Evolutionary conservation across 805 yeast species (phyloP), one percentile per base, ranked within the genome.

Genomic region (Maudiozyma bulderi): DNA sequence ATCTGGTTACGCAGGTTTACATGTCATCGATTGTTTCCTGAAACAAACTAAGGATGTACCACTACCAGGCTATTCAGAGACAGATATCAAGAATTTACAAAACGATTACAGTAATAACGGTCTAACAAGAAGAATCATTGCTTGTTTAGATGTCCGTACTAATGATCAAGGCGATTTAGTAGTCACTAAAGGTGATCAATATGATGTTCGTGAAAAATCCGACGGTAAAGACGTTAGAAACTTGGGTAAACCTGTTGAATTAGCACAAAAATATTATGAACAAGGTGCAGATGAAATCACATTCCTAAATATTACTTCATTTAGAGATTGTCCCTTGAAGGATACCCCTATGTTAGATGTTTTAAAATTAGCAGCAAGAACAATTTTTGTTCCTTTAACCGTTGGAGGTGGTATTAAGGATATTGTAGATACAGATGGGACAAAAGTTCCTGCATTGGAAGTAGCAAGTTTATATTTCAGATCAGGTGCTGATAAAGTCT

Each of bases 261-360:
- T 93, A 66, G 99, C 99, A 2, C 84, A 88, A 55, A 82, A 81
- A 58, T 93, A 93, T 64, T 93, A 86, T 61, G 69, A 75, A 38
- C 97, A 93, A 68, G 99, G 99, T 31, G 98, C 99, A 0, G 99
- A 93, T 64, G 99, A 93, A 67, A 81, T 93, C 34, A 91, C 98
- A 0, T 93, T 93, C 58, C 74, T 93, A 56, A 93, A 93, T 63
- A 93, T 93, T 58, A 95, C 99, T 0, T 89, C 97, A 4, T 93
- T 93, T 71, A 78, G 98, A 66, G 87, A 90, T 67, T 88, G 95
- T 33, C 99, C 99, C 2, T 67, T 91, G 44, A 80, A 75, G 52
- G 99, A 93, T 63, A 81, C 91, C 46, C 99, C 99, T 30, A 93
- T 93, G 99, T 72, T 93, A 48, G 90, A 89, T 57, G 96, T 93